phyloP scores from a whole-genome alignment of 2,329 filamentous ascomycete genomes.

The Sporothrix pseudoabietina region DNA sequence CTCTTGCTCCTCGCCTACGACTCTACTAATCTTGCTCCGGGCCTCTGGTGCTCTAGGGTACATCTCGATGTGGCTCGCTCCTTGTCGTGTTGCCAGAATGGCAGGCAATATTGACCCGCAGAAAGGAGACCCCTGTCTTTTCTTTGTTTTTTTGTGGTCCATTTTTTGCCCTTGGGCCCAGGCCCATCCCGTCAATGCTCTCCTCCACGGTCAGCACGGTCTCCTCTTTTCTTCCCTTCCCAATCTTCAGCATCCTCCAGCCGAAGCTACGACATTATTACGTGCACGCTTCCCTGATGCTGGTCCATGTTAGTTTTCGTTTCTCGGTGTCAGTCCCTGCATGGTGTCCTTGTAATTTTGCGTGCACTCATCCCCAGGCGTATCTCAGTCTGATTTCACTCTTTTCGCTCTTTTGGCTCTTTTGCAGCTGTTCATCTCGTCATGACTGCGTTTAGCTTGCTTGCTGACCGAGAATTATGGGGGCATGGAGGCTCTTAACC shows the following conservation, averaged over 20 bases:
- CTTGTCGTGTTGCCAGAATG: constrained; percentile 20
- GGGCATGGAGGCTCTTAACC: neutral
- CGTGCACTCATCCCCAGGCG: constrained; percentile 6
- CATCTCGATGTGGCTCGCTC: constrained; percentile 14
- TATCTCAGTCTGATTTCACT: neutral
- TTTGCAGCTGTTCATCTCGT: neutral
- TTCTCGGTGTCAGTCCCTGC: neutral
- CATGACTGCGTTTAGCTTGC: neutral
- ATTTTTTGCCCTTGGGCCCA: neutral
- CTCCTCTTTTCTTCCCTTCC: neutral
- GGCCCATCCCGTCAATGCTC: neutral
- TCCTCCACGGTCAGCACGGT: neutral
- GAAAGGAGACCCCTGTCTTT: neutral
- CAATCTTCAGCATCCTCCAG: neutral
- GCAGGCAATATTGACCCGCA: constrained; percentile 19
- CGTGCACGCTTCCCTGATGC: constrained; percentile 11
- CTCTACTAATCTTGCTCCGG: constrained; percentile 9
- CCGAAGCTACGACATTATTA: constrained; percentile 11
- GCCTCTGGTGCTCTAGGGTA: neutral
- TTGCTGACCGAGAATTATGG: neutral
- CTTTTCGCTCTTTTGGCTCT: neutral
- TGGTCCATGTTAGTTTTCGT: neutral
- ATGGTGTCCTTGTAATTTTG: neutral
- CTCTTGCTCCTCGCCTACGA: constrained; percentile 9
- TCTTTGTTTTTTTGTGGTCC: neutral